phyloP scores from a whole-genome alignment of 257 asterid genomes.

The Scutellaria baicalensis region DNA sequence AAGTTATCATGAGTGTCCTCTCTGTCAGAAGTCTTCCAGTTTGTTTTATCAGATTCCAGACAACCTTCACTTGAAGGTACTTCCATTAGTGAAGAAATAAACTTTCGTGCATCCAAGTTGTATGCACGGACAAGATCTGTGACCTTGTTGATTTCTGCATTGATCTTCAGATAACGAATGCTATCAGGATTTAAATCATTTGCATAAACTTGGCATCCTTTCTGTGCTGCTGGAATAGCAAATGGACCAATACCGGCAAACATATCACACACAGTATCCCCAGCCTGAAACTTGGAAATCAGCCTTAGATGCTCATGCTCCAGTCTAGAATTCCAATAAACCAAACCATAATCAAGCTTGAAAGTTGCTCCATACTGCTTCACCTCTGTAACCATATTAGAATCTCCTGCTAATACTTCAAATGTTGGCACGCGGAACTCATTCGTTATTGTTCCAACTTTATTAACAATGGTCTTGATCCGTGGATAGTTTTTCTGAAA shows the following conservation, averaged over 20 bases:
- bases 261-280: constrained; percentile 82
- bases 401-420: constrained; percentile 81
- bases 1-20: constrained; percentile 19
- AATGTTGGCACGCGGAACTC: constrained; percentile 95
- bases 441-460: constrained; percentile 79
- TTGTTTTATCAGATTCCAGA: constrained; percentile 24
- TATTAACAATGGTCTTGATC: constrained; percentile 81
- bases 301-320: constrained; percentile 92
- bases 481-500: constrained; percentile 86
- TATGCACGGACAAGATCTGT: constrained; percentile 56
- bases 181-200: constrained; percentile 95
- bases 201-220: constrained; percentile 86
- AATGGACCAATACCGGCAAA: constrained; percentile 97
- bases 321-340: constrained; percentile 95
- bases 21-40: constrained; percentile 22
- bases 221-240: constrained; percentile 93
- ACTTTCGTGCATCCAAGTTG: constrained; percentile 82
- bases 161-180: constrained; percentile 60
- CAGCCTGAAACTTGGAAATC: constrained; percentile 59
- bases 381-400: constrained; percentile 84
- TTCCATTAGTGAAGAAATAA: constrained; percentile 50
- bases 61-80: constrained; percentile 44
- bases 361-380: constrained; percentile 79
- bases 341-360: constrained; percentile 94
- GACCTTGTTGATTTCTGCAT: constrained; percentile 77